Conservation (phyloP, 2,329 filamentous ascomycete genomes). For the Thermomyces lanuginosus region DNA sequence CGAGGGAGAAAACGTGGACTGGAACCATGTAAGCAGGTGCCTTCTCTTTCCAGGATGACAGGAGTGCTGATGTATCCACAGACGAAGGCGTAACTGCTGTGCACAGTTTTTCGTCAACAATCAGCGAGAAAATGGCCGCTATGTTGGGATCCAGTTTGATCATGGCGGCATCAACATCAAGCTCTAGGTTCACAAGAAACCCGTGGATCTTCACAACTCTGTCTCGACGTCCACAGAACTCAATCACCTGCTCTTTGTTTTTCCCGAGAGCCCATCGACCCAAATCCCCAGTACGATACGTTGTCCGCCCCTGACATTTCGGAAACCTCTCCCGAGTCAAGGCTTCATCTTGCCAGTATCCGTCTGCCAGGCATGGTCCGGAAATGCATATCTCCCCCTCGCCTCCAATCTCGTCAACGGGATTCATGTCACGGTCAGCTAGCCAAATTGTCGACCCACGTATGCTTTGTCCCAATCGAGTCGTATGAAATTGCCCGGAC, state of each 20-base stretch:
- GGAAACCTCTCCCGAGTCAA: conserved; percentile 1
- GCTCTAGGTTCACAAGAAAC: conserved; percentile 21
- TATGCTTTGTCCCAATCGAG: too few relatives aligned
- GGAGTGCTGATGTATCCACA: neutral
- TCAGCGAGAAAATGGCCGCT: conserved; percentile 1
- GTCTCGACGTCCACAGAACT: conserved; percentile 15
- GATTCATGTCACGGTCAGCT: neutral
- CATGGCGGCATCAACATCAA: conserved; percentile 14
- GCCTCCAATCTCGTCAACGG: neutral
- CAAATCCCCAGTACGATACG: conserved; percentile 2
- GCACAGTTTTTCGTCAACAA: neutral
- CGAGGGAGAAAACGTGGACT: neutral
- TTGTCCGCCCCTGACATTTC: neutral
- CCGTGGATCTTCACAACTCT: conserved; percentile 19
- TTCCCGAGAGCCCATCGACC: conserved; percentile 1
- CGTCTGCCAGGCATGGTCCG: neutral
- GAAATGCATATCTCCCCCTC: conserved; percentile 3
- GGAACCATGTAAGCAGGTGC: conserved; percentile 2
- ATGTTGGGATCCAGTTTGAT: neutral
- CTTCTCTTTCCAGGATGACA: neutral
- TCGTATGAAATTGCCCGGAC: neutral
- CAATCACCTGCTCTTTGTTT: conserved; percentile 8
- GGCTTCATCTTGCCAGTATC: conserved; percentile 1
- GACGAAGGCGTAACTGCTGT: conserved; percentile 1
- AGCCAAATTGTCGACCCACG: neutral